Base-by-base conservation (phyloP, 2,329 filamentous ascomycete species). In the Colletotrichum aenigma region DNA sequence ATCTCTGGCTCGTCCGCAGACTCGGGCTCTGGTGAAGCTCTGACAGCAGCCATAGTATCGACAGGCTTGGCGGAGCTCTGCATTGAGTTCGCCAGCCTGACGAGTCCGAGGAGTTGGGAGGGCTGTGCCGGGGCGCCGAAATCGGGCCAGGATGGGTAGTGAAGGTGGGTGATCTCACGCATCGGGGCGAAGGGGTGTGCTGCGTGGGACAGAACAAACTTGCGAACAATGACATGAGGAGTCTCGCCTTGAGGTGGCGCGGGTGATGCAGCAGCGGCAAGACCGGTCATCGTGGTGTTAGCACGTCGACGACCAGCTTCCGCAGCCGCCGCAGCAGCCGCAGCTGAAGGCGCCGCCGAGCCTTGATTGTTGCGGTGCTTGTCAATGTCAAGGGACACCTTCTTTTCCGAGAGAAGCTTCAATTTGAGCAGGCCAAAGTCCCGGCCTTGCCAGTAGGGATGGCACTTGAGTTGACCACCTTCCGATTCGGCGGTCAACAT, bases 131-230 rank as follows among this genome's bases (percentile, higher is more conserved):
- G 96, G 0, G 96, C 94, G 24, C 97, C 97, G 84, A 98, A 98
- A 81, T 99, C 97, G 0, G 97, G 97, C 97, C 97, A 99, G n/a
- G 94, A 93, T 0, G 95, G 93, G 83, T 98, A 98, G 82, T 98
- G 96, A 16, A 99, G 87, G 79, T 99, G 97, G 0, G 96, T 98
- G 77, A 99, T 94, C 84, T 98, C 96, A 28, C 96, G 94, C 78
- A 98, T 94, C 0, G 95, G 94, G 24, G 92, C 91, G 81, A 98
- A 98, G 0, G 96, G 96, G 74, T 94, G 91, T 3, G 91, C 88
- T 4, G 92, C 87, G 82, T 98, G 95, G 2, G 93, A 93, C 32
- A 99, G 87, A 0, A 94, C 94, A 81, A 98, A 97, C 82, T 97
- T 97, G 61, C 97, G 94, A 55, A 98, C 92, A 65, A 94, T 93